These are phyloP conservation scores for Eucommia ulmoides DNA, from an alignment of 257 asterid species.

Conservation along the genomic window DNA sequence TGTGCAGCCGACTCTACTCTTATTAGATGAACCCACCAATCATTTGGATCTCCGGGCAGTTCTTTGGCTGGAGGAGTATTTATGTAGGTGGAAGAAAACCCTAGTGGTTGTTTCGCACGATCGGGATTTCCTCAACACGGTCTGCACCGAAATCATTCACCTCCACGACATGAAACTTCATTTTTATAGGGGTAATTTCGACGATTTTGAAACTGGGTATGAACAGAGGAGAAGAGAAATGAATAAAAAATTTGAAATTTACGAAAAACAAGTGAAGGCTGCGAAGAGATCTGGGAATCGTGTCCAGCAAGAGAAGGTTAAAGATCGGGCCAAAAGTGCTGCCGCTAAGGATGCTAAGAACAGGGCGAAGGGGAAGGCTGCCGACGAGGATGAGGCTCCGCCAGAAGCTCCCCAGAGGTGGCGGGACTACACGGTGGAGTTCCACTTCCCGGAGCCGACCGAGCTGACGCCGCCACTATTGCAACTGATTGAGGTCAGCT, in stretches of 20 bases:
- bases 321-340: constrained; percentile 15
- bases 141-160: constrained; percentile 17
- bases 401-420: constrained; percentile 54
- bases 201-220: constrained; percentile 18
- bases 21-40: constrained; percentile 28
- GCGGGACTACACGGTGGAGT: constrained; percentile 62
- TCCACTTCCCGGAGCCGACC: constrained; percentile 69
- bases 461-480: constrained; percentile 57
- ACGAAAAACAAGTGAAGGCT: constrained; percentile 16
- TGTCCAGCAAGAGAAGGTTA: constrained; percentile 16
- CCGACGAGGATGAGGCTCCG: constrained; percentile 15
- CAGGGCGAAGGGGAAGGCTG: constrained; percentile 17
- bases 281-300: constrained; percentile 22
- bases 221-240: constrained; percentile 21
- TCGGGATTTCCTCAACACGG: constrained; percentile 22
- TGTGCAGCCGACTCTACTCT: constrained; percentile 24
- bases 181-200: constrained; percentile 18
- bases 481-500: constrained; percentile 58
- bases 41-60: constrained; percentile 27
- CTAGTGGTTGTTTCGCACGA: constrained; percentile 25
- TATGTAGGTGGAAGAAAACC: constrained; percentile 29
- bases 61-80: constrained; percentile 28
- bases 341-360: constrained; percentile 1
- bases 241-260: constrained; percentile 18
- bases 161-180: constrained; percentile 23